phyloP scores from a whole-genome alignment of 148 eudicot species.

The Fagopyrum esculentum region DNA sequence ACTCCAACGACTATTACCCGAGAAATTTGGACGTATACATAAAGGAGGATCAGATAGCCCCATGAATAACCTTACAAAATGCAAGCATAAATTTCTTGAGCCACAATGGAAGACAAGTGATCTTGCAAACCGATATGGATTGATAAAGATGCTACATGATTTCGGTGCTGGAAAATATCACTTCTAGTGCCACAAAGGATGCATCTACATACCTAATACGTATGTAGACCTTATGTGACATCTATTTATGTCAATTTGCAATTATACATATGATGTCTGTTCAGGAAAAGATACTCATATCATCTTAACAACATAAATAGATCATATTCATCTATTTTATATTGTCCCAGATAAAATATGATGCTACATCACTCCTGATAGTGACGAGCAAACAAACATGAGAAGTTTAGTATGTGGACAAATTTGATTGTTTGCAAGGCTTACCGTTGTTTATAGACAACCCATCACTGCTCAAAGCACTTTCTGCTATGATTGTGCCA shows the following conservation, averaged over 20 bases:
- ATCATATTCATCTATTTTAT: not conserved
- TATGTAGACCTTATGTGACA: not conserved
- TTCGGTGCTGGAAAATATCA: not conserved
- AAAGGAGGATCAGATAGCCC: slow-evolving; percentile 86
- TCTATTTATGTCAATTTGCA: not conserved
- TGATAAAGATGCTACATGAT: not conserved
- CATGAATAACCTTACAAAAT: slow-evolving; percentile 54
- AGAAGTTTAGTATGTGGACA: not conserved
- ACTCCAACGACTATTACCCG: slow-evolving; percentile 61
- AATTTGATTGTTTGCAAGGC: slow-evolving; percentile 6
- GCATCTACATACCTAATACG: not conserved
- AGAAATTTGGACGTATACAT: slow-evolving; percentile 63
- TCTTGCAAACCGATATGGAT: not conserved
- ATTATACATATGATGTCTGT: not conserved
- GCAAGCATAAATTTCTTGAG: not conserved
- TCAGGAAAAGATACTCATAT: not conserved
- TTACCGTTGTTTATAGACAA: slow-evolving; percentile 63
- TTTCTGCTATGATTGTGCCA: slow-evolving; percentile 89
- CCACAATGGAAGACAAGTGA: not conserved
- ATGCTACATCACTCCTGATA: not conserved
- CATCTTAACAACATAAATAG: not conserved
- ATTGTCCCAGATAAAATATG: not conserved
- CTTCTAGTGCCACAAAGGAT: not conserved
- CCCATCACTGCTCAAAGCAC: slow-evolving; percentile 47
- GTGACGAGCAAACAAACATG: not conserved